Percentiles rank a stretch among this genome's conserved stretches.
These are phyloP conservation scores for Penicillium lagena DNA, from an alignment of 495 filamentous ascomycete species.

Conservation along the genomic window DNA sequence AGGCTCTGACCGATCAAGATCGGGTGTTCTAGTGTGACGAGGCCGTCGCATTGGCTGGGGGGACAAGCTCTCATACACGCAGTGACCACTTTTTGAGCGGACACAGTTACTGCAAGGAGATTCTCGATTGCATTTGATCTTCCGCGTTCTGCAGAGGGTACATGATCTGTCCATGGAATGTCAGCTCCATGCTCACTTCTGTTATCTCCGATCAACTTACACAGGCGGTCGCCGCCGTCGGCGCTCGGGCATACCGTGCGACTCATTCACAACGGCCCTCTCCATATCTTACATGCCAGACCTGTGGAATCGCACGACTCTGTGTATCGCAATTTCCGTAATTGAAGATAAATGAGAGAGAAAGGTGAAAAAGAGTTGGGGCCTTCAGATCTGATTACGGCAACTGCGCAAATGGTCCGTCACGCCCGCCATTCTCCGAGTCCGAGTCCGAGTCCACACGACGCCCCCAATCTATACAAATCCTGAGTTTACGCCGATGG, in stretches of 20 bases:
- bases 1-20: not conserved
- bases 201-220: not conserved
- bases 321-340: not conserved
- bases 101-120: slow-evolving; percentile 45
- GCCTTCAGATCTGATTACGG: slow-evolving; percentile 1
- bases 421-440: slow-evolving; percentile 21
- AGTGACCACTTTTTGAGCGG: slow-evolving; percentile 32
- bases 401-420: slow-evolving; percentile 22
- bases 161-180: slow-evolving; percentile 30
- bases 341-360: not conserved
- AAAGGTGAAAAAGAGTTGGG: slow-evolving; percentile 1
- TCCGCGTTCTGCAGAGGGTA: slow-evolving; percentile 38
- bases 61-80: slow-evolving; percentile 30
- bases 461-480: too few relatives aligned
- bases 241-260: not conserved
- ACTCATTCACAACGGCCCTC: not conserved
- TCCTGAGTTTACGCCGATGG: too few relatives aligned
- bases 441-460: slow-evolving; percentile 2
- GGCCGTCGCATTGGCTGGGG: slow-evolving; percentile 7
- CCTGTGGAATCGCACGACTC: not conserved
- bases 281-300: not conserved
- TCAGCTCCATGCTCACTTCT: too few relatives aligned
- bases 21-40: slow-evolving; percentile 1
- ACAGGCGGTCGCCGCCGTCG: not conserved
- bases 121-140: slow-evolving; percentile 46